Conservation (phyloP, 495 filamentous ascomycete species). For the Neurospora sp. region DNA sequence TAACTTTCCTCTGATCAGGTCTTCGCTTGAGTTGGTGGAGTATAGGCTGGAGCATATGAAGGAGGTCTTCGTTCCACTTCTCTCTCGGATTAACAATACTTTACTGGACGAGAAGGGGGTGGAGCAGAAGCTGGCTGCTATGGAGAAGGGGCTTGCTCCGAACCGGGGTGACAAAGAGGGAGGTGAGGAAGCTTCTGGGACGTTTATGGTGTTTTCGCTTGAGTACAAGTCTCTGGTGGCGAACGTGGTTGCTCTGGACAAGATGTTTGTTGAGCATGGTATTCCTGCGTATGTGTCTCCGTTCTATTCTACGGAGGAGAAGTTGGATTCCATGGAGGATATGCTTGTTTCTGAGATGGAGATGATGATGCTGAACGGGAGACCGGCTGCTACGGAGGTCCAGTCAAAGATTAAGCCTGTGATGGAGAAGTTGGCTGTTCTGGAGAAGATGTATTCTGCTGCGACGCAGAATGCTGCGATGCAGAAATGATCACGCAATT, state of each 20-base stretch:
- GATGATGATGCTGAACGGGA: neutral
- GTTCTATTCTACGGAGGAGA: neutral
- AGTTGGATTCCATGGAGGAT: neutral
- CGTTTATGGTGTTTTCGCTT: neutral
- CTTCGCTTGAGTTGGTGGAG: neutral
- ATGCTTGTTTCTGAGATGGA: neutral
- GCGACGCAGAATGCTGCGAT: neutral
- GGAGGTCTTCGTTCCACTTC: neutral
- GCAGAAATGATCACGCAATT: neutral
- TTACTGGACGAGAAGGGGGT: neutral
- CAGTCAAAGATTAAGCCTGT: neutral
- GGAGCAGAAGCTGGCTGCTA: neutral
- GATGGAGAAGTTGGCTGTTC: neutral
- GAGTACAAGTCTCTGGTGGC: neutral
- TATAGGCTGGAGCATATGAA: neutral
- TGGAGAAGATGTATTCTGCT: slow-evolving; percentile 4
- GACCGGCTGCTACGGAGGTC: neutral
- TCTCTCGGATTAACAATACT: neutral
- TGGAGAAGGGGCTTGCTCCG: neutral
- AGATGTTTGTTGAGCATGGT: neutral
- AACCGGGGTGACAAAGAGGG: neutral
- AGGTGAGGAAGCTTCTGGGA: neutral
- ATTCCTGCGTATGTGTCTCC: neutral
- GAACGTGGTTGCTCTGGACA: neutral
- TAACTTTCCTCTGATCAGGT: neutral